These are phyloP conservation scores for Chytriomyces hyalinus DNA, from an alignment of 192 early-diverging fungal species.

Conservation along the genomic window DNA sequence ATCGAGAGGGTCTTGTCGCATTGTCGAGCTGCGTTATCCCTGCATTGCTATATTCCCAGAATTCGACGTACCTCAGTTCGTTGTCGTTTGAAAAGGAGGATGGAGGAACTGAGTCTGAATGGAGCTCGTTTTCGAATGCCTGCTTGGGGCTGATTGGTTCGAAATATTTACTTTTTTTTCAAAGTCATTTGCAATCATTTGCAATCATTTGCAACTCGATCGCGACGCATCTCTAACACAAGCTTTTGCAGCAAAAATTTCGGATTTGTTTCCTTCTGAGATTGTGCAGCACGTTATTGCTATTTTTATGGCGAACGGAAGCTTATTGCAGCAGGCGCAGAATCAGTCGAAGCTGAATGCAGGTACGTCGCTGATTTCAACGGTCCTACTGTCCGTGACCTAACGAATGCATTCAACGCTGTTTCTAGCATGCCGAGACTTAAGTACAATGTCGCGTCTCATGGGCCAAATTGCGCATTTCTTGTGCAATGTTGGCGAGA, in stretches of 20 bases:
- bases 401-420: background rate
- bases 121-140: slow-evolving; percentile 11
- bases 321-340: background rate
- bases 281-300: slow-evolving; percentile 22
- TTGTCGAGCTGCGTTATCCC: background rate
- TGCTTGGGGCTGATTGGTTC: slow-evolving; percentile 9
- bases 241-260: slow-evolving; percentile 33
- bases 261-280: slow-evolving; percentile 29
- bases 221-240: background rate
- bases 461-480: slow-evolving; percentile 14
- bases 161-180: slow-evolving; percentile 1
- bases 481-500: slow-evolving; percentile 4
- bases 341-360: background rate
- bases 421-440: background rate
- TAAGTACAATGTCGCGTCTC: background rate
- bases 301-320: slow-evolving; percentile 1
- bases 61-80: slow-evolving; percentile 1
- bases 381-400: background rate
- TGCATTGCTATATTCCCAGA: slow-evolving; percentile 10
- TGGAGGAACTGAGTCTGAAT: slow-evolving; percentile 4
- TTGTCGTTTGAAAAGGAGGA: background rate
- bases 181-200: no score
- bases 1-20: slow-evolving; percentile 18
- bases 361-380: background rate
- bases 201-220: no score